Base-by-base conservation (phyloP, 2,329 filamentous ascomycete species). In the Allantophomopsis lycopodina region DNA sequence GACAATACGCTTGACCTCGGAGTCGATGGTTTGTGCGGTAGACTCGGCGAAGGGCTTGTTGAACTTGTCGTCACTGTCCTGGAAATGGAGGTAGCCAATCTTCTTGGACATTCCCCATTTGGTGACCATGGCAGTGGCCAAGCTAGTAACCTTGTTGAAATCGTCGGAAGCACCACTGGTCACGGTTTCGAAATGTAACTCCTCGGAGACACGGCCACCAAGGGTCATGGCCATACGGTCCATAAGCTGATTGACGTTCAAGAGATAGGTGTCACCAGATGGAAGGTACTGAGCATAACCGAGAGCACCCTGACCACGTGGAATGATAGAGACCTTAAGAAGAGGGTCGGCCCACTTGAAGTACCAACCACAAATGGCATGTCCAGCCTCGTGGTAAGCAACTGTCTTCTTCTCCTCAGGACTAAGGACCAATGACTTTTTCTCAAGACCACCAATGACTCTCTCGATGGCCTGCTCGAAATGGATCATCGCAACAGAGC, bases 141-240 rank as follows among this genome's bases (percentile, higher is more conserved):
- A 89, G 41, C 79, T 76, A 2, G 91, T 95, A 32, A 96, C 91
- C 65, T 98, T 98, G 63, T 91, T 89, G 73, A 98, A 98, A 59
- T 98, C 91, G 59, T 96, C 91, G 40, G 80, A 88, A 15, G 89
- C 91, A 42, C 91, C 91, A 36, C 84, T 91, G 2, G 91, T 98
- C 15, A 98, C 91, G 0, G 87, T 94, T 28, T 91, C 81, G 62
- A 98, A 98, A 64, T 98, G 89, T 7, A 98, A 66, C 61, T 98
- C 91, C 63, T 98, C 91, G 15, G 83, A 91, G 17, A 98, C 83
- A 48, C 91, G 86, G 2, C 91, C 91, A 50, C 88, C 91, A 40
- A 98, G 79, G 2, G 89, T 95, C 91, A 98, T 98, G 47, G 91
- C 91, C 91, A 98, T 98, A 50, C 91, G 87, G 60, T 98, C 91